A percentile compares a stretch with the other conserved stretches of the same genome.
Conservation (phyloP, 441 rosid species). For the Pelargonium fulgidum region DNA sequence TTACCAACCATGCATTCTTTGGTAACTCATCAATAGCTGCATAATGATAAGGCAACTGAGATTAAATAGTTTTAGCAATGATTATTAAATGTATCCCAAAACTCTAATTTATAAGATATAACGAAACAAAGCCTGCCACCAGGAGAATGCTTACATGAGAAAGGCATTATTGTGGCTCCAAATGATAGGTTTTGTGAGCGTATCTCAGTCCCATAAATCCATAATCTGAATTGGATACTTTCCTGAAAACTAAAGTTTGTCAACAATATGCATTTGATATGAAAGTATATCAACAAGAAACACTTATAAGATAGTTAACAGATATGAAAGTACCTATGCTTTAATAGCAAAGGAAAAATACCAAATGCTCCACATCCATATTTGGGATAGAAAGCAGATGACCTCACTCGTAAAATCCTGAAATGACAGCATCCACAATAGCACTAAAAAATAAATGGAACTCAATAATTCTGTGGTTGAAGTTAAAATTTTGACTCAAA, state of each 20-base stretch:
- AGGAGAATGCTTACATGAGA: conserved; percentile 31
- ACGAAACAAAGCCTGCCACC: neutral
- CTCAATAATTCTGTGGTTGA: neutral
- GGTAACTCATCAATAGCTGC: conserved; percentile 57
- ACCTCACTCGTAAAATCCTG: conserved; percentile 63
- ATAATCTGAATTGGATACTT: conserved; percentile 42
- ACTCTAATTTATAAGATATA: neutral
- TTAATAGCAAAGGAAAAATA: conserved; percentile 51
- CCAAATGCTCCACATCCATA: conserved; percentile 83
- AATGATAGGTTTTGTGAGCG: conserved; percentile 58
- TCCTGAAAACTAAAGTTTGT: conserved; percentile 25
- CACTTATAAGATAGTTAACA: neutral
- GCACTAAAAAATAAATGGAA: neutral
- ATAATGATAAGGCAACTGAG: conserved; percentile 9
- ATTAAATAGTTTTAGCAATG: neutral
- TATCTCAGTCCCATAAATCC: conserved; percentile 85
- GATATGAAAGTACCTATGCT: conserved; percentile 37
- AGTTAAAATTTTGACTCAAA: neutral
- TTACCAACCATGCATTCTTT: conserved; percentile 73
- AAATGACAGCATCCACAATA: conserved; percentile 21
- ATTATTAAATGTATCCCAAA: neutral
- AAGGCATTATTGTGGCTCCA: conserved; percentile 66
- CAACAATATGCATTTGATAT: conserved; percentile 16
- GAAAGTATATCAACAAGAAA: neutral
- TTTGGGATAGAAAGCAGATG: conserved; percentile 62